Conservation (phyloP, 2,329 filamentous ascomycete genomes). For the Pseudovirgaria hyperparasitica region DNA sequence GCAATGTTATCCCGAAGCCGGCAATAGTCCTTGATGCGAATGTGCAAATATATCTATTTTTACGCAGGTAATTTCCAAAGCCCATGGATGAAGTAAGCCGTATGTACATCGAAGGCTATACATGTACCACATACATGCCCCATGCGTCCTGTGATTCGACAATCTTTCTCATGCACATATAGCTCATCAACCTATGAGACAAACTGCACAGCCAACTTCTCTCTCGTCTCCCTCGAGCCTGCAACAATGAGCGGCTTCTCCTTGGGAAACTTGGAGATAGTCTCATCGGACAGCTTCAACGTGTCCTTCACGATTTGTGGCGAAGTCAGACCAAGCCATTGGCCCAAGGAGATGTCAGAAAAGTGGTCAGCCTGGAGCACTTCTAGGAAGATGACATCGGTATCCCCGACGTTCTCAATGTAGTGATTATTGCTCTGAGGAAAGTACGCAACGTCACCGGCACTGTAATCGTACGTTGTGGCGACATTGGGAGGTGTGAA, state of each 20-base stretch:
- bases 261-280: conserved; percentile 27
- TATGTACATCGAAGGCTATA: too few species aligned
- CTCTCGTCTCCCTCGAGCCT: too few species aligned
- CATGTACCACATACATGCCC: too few species aligned
- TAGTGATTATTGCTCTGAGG: conserved; percentile 8
- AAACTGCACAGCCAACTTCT: too few species aligned
- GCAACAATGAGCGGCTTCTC: conserved; percentile 23
- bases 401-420: conserved; percentile 8
- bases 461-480: conserved; percentile 7
- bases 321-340: conserved; percentile 40
- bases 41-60: too few species aligned
- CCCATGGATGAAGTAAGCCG: too few species aligned
- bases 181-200: too few species aligned
- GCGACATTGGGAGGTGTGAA: conserved; percentile 6
- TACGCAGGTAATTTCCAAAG: too few species aligned
- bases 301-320: conserved; percentile 47
- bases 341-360: conserved; percentile 28
- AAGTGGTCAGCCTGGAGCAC: conserved; percentile 7
- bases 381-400: conserved; percentile 7
- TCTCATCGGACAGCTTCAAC: conserved; percentile 30
- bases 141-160: too few species aligned
- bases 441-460: conserved; percentile 8
- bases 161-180: too few species aligned
- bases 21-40: too few species aligned
- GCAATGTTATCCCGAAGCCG: too few species aligned